Base-by-base conservation (phyloP, 2,329 filamentous ascomycete genomes). In the Pestalotiopsis fici region DNA sequence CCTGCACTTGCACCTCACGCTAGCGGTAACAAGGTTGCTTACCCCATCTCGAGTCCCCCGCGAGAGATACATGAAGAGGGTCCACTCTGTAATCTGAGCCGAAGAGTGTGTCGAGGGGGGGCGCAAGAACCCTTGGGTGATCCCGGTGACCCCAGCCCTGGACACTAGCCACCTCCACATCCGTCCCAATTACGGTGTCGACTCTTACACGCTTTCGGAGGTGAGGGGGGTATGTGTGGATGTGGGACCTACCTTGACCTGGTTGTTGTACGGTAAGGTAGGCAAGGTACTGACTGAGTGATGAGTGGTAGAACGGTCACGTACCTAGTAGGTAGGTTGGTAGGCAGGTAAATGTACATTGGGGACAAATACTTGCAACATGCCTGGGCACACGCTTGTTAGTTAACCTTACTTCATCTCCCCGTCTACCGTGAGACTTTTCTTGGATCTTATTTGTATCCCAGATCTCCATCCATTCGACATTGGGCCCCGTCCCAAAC, bases 151-250 rank as follows among this genome's bases (percentile, higher is more conserved):
- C 72, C 72, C 69, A 70, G 70, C 61, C 66, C 66, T 67, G 72
- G 15, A 50, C 70, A 71, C 73, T 68, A 71, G 72, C 69, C 70
- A 71, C 72, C 70, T 73, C 71, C 73, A 73, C 69, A 68, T 68
- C 70, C 70, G 70, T 71, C 65, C 62, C 69, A 67, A 59, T 65
- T 66, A 62, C 64, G 37, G 43, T 67, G 67, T 37, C 31, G 60
- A 35, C 64, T 27, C 55, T 63, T 28, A 39, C 54, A 60, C 54
- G 43, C 62, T 65, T 68, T 65, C 64, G 56, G 70, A 59, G 57
- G 57, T 57, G 27, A 37, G 59, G 59, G 57, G 57, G 43, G 43
- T 35, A 35, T 35, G 31, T 35, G 31, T 35, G 31, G 31, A 35
- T 35, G 31, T 35, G 31, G 31, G 31, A 35, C 31, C 31, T 35